These are phyloP conservation scores for Plantago ovata DNA, from an alignment of 257 asterid genomes.

Conservation along the genomic window DNA sequence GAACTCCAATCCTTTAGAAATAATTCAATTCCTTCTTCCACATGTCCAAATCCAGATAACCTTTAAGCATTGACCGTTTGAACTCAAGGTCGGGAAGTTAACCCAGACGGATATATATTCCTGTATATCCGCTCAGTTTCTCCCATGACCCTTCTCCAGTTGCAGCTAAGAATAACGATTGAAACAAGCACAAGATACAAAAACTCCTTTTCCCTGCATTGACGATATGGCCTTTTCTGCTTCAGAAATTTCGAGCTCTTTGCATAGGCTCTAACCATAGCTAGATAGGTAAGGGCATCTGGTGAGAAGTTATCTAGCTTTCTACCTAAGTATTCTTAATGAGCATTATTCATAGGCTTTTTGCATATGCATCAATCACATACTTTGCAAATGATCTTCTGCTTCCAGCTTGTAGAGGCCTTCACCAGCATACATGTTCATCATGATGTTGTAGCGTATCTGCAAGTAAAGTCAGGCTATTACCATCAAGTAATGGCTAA, in stretches of 20 bases:
- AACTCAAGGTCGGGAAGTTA: too few relatives aligned
- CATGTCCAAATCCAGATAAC: conserved; percentile 62
- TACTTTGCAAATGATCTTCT: conserved; percentile 46
- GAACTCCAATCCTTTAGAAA: conserved; percentile 48
- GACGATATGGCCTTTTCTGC: conserved; percentile 49
- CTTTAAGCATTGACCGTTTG: too few relatives aligned
- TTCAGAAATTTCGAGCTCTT: conserved; percentile 35
- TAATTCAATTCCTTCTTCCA: conserved; percentile 60
- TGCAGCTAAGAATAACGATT: conserved; percentile 43
- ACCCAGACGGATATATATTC: conserved; percentile 40
- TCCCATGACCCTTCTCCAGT: conserved; percentile 47
- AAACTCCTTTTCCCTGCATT: conserved; percentile 69
- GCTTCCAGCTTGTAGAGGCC: conserved; percentile 67
- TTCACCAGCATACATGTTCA: conserved; percentile 48
- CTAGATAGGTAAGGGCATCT: conserved; percentile 56
- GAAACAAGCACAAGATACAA: conserved; percentile 57
- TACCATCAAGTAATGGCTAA: not conserved
- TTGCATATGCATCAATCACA: too few relatives aligned
- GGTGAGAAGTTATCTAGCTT: conserved; percentile 48
- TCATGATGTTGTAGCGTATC: conserved; percentile 75
- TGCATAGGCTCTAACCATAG: conserved; percentile 63
- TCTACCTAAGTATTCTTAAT: too few relatives aligned
- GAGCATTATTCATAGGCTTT: too few relatives aligned
- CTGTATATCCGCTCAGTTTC: conserved; percentile 61
- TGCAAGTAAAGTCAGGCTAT: conserved; percentile 24